Evolutionary conservation across 352 stramenopile species (phyloP).

Genomic region (Globisporangium splendens): DNA sequence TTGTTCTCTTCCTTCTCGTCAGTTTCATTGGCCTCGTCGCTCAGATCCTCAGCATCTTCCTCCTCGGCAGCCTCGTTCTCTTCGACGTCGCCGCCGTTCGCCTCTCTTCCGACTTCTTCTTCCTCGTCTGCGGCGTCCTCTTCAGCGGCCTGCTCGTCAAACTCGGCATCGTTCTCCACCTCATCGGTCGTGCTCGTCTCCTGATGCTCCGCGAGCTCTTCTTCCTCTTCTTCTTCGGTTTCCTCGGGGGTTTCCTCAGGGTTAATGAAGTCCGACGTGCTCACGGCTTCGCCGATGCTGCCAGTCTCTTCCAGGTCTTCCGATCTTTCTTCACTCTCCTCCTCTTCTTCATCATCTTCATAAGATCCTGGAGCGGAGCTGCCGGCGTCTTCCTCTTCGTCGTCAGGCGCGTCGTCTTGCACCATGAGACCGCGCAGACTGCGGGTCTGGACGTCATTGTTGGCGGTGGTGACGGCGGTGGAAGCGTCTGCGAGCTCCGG

Average conservation of each 20-base stretch:
- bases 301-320: not conserved
- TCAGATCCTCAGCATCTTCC: constrained; percentile 4
- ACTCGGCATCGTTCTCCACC: not conserved
- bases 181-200: not conserved
- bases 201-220: constrained; percentile 11
- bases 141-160: not conserved
- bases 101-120: constrained; percentile 5
- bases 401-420: constrained; percentile 1
- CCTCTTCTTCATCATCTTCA: constrained; percentile 1
- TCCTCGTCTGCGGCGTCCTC: constrained; percentile 4
- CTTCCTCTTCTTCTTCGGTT: not conserved
- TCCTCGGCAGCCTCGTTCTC: not conserved
- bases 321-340: not conserved
- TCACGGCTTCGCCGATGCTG: not conserved
- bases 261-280: not conserved
- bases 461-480: not conserved
- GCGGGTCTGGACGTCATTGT: not conserved
- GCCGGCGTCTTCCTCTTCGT: not conserved
- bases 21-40: too few species aligned
- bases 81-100: not conserved
- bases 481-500: not conserved
- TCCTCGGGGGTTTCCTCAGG: not conserved
- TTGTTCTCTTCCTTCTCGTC: too few species aligned
- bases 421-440: constrained; percentile 8
- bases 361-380: too few species aligned